Evolutionary conservation across 305 asterid species (phyloP).

Genomic region (Euphrasia arctica): DNA sequence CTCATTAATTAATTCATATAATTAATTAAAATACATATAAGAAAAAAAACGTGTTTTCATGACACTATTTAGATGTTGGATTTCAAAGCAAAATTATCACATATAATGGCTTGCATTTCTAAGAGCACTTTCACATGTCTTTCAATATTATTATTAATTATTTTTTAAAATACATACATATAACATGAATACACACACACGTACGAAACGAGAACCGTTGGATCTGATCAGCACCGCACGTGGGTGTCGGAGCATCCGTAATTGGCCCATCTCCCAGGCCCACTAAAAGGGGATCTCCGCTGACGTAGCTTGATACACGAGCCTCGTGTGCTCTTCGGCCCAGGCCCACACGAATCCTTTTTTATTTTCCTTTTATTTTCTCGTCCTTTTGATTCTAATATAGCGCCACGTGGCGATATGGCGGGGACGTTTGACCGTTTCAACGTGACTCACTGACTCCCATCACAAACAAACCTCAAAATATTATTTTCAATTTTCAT

Average conservation of each 20-base stretch:
- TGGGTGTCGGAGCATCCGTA: conserved; percentile 47
- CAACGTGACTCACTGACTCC: conserved; percentile 27
- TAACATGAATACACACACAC: background rate
- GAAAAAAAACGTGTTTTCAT: conserved; percentile 15
- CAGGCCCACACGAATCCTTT: conserved; percentile 39
- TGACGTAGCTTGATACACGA: conserved; percentile 41
- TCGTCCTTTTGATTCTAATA: background rate
- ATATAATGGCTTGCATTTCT: conserved; percentile 11
- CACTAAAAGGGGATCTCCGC: conserved; percentile 18
- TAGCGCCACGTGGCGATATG: conserved; percentile 39
- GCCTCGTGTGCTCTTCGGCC: conserved; percentile 60
- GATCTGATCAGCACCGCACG: conserved; percentile 49
- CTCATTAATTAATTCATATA: background rate
- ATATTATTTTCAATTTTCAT: too few relatives aligned
- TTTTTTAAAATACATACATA: too few relatives aligned
- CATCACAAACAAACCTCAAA: conserved; percentile 16
- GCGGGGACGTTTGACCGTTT: conserved; percentile 28
- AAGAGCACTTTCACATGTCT: background rate
- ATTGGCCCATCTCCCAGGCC: conserved; percentile 28
- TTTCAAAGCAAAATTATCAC: background rate
- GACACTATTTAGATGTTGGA: background rate
- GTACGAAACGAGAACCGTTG: conserved; percentile 28
- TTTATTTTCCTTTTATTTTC: background rate
- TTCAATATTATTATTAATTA: too few relatives aligned
- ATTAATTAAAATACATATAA: background rate